Conservation (phyloP, 2,329 filamentous ascomycete species). For the Botryotinia convoluta region DNA sequence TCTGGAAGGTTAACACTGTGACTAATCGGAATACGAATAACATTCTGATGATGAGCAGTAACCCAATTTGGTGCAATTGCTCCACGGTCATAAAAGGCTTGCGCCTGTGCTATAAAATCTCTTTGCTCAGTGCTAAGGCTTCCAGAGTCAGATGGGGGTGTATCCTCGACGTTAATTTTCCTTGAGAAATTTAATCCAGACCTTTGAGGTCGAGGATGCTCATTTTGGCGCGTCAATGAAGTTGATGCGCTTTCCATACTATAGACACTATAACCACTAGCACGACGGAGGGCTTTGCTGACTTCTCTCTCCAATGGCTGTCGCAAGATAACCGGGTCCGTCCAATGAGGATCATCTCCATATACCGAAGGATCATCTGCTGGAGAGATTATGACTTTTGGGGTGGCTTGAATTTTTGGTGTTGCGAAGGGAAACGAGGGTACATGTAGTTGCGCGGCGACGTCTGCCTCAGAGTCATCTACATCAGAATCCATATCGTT, state of each 20-base stretch:
- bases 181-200: slow-evolving; percentile 22
- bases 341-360: slow-evolving; percentile 18
- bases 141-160: slow-evolving; percentile 18
- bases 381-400: slow-evolving; percentile 24
- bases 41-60: slow-evolving; percentile 24
- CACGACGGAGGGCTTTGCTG: slow-evolving; percentile 34
- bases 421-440: slow-evolving; percentile 20
- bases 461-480: slow-evolving; percentile 14
- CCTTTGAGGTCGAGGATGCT: slow-evolving; percentile 18
- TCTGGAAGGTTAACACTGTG: slow-evolving; percentile 24
- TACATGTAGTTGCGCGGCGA: slow-evolving; percentile 10
- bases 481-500: not conserved
- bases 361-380: slow-evolving; percentile 21
- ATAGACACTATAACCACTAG: slow-evolving; percentile 31
- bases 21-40: slow-evolving; percentile 30
- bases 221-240: slow-evolving; percentile 22
- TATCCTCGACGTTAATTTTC: slow-evolving; percentile 23
- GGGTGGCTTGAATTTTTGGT: slow-evolving; percentile 4
- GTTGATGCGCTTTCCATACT: slow-evolving; percentile 31
- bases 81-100: slow-evolving; percentile 31
- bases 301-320: slow-evolving; percentile 35
- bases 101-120: slow-evolving; percentile 19
- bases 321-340: slow-evolving; percentile 4
- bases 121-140: slow-evolving; percentile 14
- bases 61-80: slow-evolving; percentile 30